Base-by-base conservation (phyloP, 208 protist genomes). In the Crithidia fasciculata region DNA sequence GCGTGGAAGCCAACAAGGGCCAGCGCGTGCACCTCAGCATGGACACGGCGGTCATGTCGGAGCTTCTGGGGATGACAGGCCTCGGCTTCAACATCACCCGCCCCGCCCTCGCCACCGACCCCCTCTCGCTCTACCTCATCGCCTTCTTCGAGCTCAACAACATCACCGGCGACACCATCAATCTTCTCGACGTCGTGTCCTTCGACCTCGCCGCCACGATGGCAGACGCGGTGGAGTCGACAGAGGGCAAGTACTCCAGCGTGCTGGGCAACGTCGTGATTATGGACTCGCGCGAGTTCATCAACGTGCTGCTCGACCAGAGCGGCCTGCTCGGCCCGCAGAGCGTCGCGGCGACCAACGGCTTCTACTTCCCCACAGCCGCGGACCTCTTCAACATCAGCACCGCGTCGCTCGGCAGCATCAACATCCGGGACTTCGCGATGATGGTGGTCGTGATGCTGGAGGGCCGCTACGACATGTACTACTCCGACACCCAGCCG, bases 221-320 rank as follows among this genome's bases (percentile, higher is more conserved):
- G 10, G 84, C 87, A 3, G 95, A 96, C 76, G 78, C 61, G 2
- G 84, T 99, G 18, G 71, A 78, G 13, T 68, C 40, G 3, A 59
- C 91, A 5, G 52, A 61, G 52, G 97, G 95, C 43, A 99, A 99
- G 85, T 99, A 94, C 74, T 84, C 97, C 13, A 83, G 84, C 39
- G 57, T 80, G 4, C 44, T 98, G 39, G 98, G 97, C 64, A 98
- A 98, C 76, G 85, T 96, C 36, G 87, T 95, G 3, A 61, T 99
- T 9, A 65, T 99, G 54, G 97, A 98, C 60, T 84, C 74, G 50
- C 61, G 79, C 6, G 54, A 87, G 47, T 53, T 97, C 7, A 0
- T 88, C 0, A 41, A 59, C 8, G 49, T 75, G 15, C 28, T 93
- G 13, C 18, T 86, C 10, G 72, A 88, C 2, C 49, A 86, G 37